Conservation (phyloP, 2,329 filamentous ascomycete genomes). For the Exophiala sp. region DNA sequence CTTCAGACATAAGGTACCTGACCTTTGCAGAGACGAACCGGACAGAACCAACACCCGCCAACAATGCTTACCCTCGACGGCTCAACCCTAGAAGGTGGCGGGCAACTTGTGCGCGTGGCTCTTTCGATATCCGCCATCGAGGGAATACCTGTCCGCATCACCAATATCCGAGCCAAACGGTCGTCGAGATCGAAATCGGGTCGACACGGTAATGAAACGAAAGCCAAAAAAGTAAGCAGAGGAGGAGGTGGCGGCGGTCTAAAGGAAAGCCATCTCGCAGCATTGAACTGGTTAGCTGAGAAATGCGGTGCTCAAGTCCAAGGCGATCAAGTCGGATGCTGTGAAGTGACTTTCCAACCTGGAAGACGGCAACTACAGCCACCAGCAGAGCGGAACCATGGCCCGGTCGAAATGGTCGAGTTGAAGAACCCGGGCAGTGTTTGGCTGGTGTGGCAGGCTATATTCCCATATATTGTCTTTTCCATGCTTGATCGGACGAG, state of each 20-base stretch:
- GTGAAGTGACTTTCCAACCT: constrained; percentile 32
- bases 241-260: constrained; percentile 43
- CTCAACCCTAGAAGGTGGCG: constrained; percentile 56
- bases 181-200: neutral
- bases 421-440: constrained; percentile 49
- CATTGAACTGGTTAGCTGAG: constrained; percentile 48
- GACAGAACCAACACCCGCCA: no score
- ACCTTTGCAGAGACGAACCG: no score
- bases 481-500: neutral
- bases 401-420: constrained; percentile 34
- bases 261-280: constrained; percentile 53
- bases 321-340: constrained; percentile 35
- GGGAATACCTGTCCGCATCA: constrained; percentile 45
- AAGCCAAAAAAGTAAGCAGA: constrained; percentile 7
- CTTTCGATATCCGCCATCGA: constrained; percentile 52
- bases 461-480: constrained; percentile 54
- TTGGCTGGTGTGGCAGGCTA: constrained; percentile 53
- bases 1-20: no score
- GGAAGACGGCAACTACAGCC: neutral
- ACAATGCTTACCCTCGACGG: constrained; percentile 45
- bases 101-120: constrained; percentile 55
- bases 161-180: constrained; percentile 50
- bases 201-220: neutral
- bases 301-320: constrained; percentile 43
- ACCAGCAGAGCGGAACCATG: no score